Evolutionary conservation across 2,329 filamentous ascomycete species (phyloP).

Genomic region (Myriosclerotinia curreyana): DNA sequence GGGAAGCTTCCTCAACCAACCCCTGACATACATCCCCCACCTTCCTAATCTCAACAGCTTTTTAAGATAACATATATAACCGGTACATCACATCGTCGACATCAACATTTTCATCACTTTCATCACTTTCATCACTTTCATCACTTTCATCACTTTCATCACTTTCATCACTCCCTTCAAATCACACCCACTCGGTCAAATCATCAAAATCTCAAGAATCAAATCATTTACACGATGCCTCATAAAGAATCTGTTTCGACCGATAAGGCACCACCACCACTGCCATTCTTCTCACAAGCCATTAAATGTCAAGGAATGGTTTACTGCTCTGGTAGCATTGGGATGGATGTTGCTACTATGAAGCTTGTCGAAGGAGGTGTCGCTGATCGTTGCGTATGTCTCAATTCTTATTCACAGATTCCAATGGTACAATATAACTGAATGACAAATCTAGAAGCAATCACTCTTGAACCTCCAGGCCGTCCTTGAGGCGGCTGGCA

Average conservation of each 20-base stretch:
- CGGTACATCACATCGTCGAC: neutral
- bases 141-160: no score
- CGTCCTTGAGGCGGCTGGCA: constrained; percentile 59
- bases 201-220: constrained; percentile 36
- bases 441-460: constrained; percentile 45
- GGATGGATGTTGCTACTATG: constrained; percentile 53
- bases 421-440: neutral
- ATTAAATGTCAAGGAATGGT: constrained; percentile 63
- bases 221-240: constrained; percentile 23
- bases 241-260: constrained; percentile 28
- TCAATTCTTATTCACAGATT: neutral
- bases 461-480: constrained; percentile 56
- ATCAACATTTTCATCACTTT: neutral
- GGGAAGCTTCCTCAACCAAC: no score
- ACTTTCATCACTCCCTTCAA: neutral
- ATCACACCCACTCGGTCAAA: constrained; percentile 31
- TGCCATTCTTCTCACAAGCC: constrained; percentile 58
- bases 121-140: neutral
- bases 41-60: constrained; percentile 2
- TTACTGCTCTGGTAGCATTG: constrained; percentile 66
- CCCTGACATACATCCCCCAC: neutral
- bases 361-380: constrained; percentile 56
- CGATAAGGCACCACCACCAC: constrained; percentile 46
- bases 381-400: constrained; percentile 50
- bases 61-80: neutral